Base-by-base conservation (phyloP, 257 asterid genomes). In the Gynochthodes officinalis region DNA sequence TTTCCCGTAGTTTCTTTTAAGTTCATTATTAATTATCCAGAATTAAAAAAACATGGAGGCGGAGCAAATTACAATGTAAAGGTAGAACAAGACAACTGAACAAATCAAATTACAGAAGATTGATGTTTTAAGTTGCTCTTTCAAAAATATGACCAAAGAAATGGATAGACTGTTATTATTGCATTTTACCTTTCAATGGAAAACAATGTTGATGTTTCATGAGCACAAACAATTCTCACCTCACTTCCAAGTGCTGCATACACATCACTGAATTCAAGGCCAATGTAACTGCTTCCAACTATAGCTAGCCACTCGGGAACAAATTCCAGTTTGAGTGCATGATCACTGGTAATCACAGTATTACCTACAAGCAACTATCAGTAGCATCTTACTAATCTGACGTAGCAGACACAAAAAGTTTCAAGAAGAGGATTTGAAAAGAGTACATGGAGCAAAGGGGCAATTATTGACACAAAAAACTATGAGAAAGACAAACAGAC, bases 171-270 rank as follows among this genome's bases (percentile, higher is more conserved):
- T 30, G 37, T 60, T 37, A 46, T 49, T 9, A 39, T 49, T 27
- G 37, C 9, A 10, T 27, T 13, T 46, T 46, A 61, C 13, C 15
- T 50, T 15, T 55, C 39, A 12, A 39, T 58, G 33, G 18, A 57
- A 23, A 61, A 48, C 14, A 53, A 28, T 44, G 43, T 43, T 55
- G 15, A 54, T 49, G 52, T 37, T 28, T 32, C 35, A n/a, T 67
- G 8, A 49, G 49, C 48, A 42, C 50, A 60, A 64, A 61, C 28
- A 64, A 63, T 12, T 4, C 80, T 55, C 27, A 91, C 97, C 97
- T 91, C 97, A 86, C 96, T 89, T 75, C 97, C 97, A 77, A 91
- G 97, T 70, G 97, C 97, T 44, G 97, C 89, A 69, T 89, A 91
- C 55, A 91, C 84, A 91, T n/a, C n/a, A n/a, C n/a, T n/a, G n/a